These are phyloP conservation scores for Fusarium gaditjirri DNA, from an alignment of 2,329 filamentous ascomycete species.

Conservation along the genomic window DNA sequence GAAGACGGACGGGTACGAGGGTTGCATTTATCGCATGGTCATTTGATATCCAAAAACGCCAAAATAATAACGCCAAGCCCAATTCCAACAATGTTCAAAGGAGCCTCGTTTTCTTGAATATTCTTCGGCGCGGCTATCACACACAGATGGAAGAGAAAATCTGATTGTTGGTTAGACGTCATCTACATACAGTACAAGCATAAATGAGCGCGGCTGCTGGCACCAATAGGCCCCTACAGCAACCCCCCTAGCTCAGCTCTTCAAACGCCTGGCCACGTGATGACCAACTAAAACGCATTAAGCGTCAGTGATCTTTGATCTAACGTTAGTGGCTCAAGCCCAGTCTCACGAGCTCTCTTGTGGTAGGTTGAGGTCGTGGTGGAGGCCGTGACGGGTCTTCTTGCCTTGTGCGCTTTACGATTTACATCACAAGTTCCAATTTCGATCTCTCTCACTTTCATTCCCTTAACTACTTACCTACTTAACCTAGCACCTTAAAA, in stretches of 20 bases:
- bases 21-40: slow-evolving; percentile 6
- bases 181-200: slow-evolving; percentile 13
- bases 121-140: slow-evolving; percentile 9
- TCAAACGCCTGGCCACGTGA: slow-evolving; percentile 43
- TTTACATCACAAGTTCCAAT: slow-evolving; percentile 38
- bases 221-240: slow-evolving; percentile 18
- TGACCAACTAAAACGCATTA: neutral
- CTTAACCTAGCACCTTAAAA: neutral
- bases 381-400: slow-evolving; percentile 28
- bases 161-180: slow-evolving; percentile 21
- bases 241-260: neutral
- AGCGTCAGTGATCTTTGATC: slow-evolving; percentile 9
- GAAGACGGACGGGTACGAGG: slow-evolving; percentile 1
- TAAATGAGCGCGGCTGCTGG: slow-evolving; percentile 25
- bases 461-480: neutral
- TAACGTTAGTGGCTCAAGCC: slow-evolving; percentile 13
- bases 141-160: slow-evolving; percentile 4
- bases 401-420: slow-evolving; percentile 34
- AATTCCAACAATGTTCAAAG: neutral
- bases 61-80: slow-evolving; percentile 4
- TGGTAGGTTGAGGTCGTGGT: slow-evolving; percentile 24
- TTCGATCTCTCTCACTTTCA: slow-evolving; percentile 19
- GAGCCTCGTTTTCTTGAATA: neutral
- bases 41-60: neutral
- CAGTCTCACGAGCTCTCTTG: slow-evolving; percentile 32